phyloP scores from a whole-genome alignment of 2,329 filamentous ascomycete genomes.

The Diplodia scrobiculata region DNA sequence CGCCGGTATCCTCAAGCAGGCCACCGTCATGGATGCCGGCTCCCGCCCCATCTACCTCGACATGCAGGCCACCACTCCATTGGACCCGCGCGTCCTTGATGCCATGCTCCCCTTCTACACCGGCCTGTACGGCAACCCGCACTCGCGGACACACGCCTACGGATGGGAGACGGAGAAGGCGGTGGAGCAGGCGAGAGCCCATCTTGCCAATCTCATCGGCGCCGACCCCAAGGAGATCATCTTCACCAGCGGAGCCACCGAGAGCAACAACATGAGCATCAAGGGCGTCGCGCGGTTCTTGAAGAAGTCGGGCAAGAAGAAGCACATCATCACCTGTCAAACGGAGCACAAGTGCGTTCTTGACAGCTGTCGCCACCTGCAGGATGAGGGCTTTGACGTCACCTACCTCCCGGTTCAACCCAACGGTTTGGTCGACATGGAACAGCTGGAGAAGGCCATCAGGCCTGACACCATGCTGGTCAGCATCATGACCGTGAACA shows the following conservation, averaged over 20 bases:
- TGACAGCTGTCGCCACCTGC: slow-evolving; percentile 93
- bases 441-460: slow-evolving; percentile 83
- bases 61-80: slow-evolving; percentile 95
- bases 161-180: slow-evolving; percentile 98
- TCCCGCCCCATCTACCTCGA: slow-evolving; percentile 95
- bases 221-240: slow-evolving; percentile 98
- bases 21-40: slow-evolving; percentile 89
- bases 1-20: slow-evolving; percentile 83
- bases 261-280: slow-evolving; percentile 99
- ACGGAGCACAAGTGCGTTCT: slow-evolving; percentile 99
- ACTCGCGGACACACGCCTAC: slow-evolving; percentile 95
- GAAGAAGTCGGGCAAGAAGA: slow-evolving; percentile 90
- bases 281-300: slow-evolving; percentile 98
- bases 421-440: slow-evolving; percentile 82
- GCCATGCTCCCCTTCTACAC: slow-evolving; percentile 95
- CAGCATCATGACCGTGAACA: slow-evolving; percentile 99
- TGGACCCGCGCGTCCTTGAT: slow-evolving; percentile 91
- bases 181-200: slow-evolving; percentile 79
- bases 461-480: slow-evolving; percentile 87
- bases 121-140: slow-evolving; percentile 92
- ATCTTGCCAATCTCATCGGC: slow-evolving; percentile 84
- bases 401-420: slow-evolving; percentile 92
- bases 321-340: slow-evolving; percentile 94
- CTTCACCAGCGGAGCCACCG: slow-evolving; percentile 95
- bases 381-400: slow-evolving; percentile 93